phyloP scores from a whole-genome alignment of 2,329 filamentous ascomycete species.

The Fusarium falciforme region DNA sequence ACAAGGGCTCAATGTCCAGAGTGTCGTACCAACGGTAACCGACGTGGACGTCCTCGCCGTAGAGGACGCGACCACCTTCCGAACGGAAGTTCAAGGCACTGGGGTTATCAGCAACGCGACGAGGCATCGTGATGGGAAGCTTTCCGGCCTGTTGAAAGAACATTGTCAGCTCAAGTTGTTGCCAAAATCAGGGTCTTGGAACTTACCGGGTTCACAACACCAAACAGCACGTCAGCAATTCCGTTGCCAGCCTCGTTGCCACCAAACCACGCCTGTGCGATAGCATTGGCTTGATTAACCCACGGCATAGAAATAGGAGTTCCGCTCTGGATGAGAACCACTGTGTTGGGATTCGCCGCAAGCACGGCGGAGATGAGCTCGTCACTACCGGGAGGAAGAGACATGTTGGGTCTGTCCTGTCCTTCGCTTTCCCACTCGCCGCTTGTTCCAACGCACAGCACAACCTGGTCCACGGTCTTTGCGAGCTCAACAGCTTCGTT shows the following conservation, averaged over 20 bases:
- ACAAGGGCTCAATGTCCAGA: slow-evolving; percentile 23
- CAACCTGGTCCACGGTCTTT: slow-evolving; percentile 21
- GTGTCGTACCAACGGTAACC: slow-evolving; percentile 34
- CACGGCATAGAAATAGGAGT: slow-evolving; percentile 34
- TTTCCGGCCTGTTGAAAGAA: slow-evolving; percentile 15
- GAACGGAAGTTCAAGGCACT: slow-evolving; percentile 27
- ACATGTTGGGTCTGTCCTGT: slow-evolving; percentile 26
- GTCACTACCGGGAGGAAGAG: slow-evolving; percentile 22
- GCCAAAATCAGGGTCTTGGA: not conserved
- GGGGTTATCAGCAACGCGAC: slow-evolving; percentile 26
- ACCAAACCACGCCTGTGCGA: slow-evolving; percentile 32
- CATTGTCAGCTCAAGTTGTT: not conserved
- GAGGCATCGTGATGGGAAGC: slow-evolving; percentile 30
- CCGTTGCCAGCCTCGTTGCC: slow-evolving; percentile 34
- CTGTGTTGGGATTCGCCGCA: slow-evolving; percentile 22
- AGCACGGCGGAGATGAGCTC: slow-evolving; percentile 25
- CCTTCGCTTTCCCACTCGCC: slow-evolving; percentile 35
- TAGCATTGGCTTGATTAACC: slow-evolving; percentile 9
- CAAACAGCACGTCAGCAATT: slow-evolving; percentile 34
- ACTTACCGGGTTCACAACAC: slow-evolving; percentile 27
- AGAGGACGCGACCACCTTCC: slow-evolving; percentile 26
- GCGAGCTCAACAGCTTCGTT: slow-evolving; percentile 24
- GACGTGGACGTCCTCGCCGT: slow-evolving; percentile 33
- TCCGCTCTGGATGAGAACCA: slow-evolving; percentile 28
- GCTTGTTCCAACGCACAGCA: slow-evolving; percentile 26